Evolutionary conservation across 2,329 filamentous ascomycete genomes (phyloP), one percentile per base, ranked within the genome.

Genomic region (Xylariaceae sp.): DNA sequence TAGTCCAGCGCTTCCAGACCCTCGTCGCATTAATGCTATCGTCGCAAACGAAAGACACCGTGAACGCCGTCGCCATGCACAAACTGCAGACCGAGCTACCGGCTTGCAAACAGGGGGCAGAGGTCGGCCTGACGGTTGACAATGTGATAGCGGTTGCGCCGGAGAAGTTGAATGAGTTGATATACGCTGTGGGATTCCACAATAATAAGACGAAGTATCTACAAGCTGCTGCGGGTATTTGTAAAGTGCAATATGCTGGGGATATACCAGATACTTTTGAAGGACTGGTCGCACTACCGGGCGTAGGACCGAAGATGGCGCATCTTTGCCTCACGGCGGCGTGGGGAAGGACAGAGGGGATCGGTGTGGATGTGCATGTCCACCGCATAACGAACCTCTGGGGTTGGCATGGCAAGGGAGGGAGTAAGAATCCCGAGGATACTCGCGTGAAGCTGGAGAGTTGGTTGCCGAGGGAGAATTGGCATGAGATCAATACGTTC

Each of bases 301-400:
- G 91, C 5, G 91, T 96, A 1, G 91, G 91, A 0, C 91, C 91
- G 30, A 96, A 96, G 71, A 96, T 96, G 91, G 90, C 86, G 11
- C 91, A 94, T 67, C 79, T 96, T 18, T 92, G 87, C 66, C 81
- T 96, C 73, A 86, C 85, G 42, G 86, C 86, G 0, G 89, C 62
- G 78, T 83, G 80, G 80, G 68, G 71, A 59, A 72, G 74, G 32
- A 80, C 79, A 47, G 75, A 82, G 62, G 91, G 91, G 7, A 95
- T 96, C 56, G 91, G 91, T 22, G 91, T 96, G 43, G 91, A 96
- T 67, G 90, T 96, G 5, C 91, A 96, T 69, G 91, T 96, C 3
- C 91, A 96, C 70, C 86, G 91, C 48, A 95, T 96, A 69, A 92
- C 90, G 45, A 96, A 96, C 70, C 75, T 95, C 27, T 96, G 90